These are phyloP conservation scores for Fusarium domesticum DNA, from an alignment of 2,329 filamentous ascomycete genomes.

Conservation along the genomic window DNA sequence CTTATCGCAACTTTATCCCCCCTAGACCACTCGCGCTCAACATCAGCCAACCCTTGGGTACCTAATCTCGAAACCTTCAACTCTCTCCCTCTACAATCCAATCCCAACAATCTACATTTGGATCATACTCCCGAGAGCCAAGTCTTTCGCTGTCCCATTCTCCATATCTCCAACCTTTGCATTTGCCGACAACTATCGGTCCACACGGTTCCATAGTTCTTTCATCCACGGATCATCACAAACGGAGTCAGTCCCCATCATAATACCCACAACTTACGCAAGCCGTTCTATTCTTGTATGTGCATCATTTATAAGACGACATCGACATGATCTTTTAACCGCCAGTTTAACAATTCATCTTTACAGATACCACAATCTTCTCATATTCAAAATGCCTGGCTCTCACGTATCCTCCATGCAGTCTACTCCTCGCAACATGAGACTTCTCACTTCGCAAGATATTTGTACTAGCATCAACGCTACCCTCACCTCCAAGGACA, in stretches of 20 bases:
- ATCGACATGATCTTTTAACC: neutral
- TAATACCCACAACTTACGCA: slow-evolving; percentile 28
- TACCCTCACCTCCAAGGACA: slow-evolving; percentile 45
- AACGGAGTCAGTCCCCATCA: slow-evolving; percentile 19
- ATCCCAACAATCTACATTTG: slow-evolving; percentile 1
- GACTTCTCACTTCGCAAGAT: slow-evolving; percentile 47
- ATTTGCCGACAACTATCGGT: neutral
- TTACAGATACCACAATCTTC: slow-evolving; percentile 5
- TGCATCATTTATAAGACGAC: slow-evolving; percentile 15
- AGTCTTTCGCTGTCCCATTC: no score
- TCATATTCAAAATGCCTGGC: slow-evolving; percentile 33
- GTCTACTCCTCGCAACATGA: slow-evolving; percentile 44
- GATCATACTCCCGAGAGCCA: no score
- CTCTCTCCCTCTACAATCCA: neutral
- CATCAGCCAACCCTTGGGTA: no score
- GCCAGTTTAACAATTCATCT: slow-evolving; percentile 5
- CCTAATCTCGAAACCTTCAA: neutral
- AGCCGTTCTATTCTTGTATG: slow-evolving; percentile 22
- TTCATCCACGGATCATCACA: slow-evolving; percentile 14
- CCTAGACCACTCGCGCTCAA: neutral
- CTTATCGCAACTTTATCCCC: neutral
- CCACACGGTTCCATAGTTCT: neutral
- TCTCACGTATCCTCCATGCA: slow-evolving; percentile 43
- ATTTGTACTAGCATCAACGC: slow-evolving; percentile 53
- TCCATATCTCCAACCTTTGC: no score